A percentile compares a stretch with the other conserved stretches of the same genome.
phyloP scores from a whole-genome alignment of 2,329 filamentous ascomycete genomes.

The Triangularia setosa region DNA sequence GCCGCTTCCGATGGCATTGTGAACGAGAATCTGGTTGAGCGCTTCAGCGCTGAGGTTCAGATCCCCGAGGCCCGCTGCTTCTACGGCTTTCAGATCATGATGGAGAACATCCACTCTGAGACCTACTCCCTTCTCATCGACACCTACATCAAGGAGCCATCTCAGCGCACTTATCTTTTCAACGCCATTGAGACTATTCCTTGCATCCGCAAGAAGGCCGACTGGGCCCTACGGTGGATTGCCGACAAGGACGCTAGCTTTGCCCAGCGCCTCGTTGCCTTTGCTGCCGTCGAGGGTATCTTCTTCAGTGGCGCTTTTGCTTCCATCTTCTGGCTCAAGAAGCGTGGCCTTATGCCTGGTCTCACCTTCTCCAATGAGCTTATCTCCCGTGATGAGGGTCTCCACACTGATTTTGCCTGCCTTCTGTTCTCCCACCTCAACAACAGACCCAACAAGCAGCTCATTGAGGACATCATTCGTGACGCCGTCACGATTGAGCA shows the following conservation, averaged over 20 bases:
- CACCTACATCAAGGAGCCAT: slow-evolving; percentile 97
- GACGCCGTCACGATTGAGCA: slow-evolving; percentile 94
- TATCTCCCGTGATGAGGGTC: slow-evolving; percentile 98
- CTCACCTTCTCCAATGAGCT: slow-evolving; percentile 99
- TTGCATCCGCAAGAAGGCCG: slow-evolving; percentile 96
- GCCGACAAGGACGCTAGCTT: slow-evolving; percentile 90
- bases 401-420: slow-evolving; percentile 99
- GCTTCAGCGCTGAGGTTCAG: slow-evolving; percentile 95
- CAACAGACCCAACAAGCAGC: slow-evolving; percentile 77
- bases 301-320: slow-evolving; percentile 99
- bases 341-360: slow-evolving; percentile 97
- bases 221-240: slow-evolving; percentile 97
- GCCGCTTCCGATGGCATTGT: slow-evolving; percentile 98
- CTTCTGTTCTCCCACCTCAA: slow-evolving; percentile 96
- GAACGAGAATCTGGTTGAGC: slow-evolving; percentile 98
- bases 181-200: slow-evolving; percentile 99
- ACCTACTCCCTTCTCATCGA: slow-evolving; percentile 99
- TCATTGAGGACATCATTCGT: slow-evolving; percentile 83
- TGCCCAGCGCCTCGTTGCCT: slow-evolving; percentile 90
- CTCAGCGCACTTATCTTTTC: slow-evolving; percentile 90
- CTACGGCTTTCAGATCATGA: slow-evolving; percentile 99
- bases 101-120: slow-evolving; percentile 99
- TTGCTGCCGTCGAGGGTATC: slow-evolving; percentile 97
- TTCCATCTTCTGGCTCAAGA: slow-evolving; percentile 99
- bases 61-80: slow-evolving; percentile 98